A percentile compares a stretch with the other conserved stretches of the same genome.
These are phyloP conservation scores for Saturnispora halmiae DNA, from an alignment of 805 yeast species.

Conservation along the genomic window DNA sequence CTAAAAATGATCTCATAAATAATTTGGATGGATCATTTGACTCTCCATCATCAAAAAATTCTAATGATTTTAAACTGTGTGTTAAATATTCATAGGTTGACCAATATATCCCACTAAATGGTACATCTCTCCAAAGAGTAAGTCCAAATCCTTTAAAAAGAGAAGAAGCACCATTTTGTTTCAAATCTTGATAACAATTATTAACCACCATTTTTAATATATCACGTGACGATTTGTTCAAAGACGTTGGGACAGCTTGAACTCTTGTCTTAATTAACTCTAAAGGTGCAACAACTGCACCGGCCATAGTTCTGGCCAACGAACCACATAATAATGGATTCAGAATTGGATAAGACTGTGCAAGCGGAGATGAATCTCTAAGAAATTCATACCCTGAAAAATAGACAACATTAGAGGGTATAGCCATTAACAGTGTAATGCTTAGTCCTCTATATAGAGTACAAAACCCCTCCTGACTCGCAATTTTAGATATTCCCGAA, in stretches of 20 bases:
- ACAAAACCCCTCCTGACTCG: conserved; percentile 59
- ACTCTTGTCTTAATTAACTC: conserved; percentile 82
- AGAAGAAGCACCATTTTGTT: conserved; percentile 47
- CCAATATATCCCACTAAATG: conserved; percentile 95
- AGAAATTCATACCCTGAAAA: conserved; percentile 88
- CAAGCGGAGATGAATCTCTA: conserved; percentile 62
- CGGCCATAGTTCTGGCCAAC: conserved; percentile 71
- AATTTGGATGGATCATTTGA: conserved; percentile 12
- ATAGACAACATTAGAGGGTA: conserved; percentile 89
- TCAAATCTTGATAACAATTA: conserved; percentile 34
- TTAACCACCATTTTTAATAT: conserved; percentile 38
- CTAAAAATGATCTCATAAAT: conserved; percentile 56
- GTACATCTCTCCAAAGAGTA: conserved; percentile 95
- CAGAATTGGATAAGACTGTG: conserved; percentile 26
- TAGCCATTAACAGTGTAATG: conserved; percentile 74
- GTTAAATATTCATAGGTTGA: conserved; percentile 58
- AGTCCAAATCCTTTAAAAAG: conserved; percentile 79
- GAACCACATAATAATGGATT: conserved; percentile 86
- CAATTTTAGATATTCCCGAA: conserved; percentile 62
- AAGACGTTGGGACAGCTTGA: conserved; percentile 64
- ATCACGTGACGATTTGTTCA: conserved; percentile 28
- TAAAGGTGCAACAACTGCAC: conserved; percentile 77
- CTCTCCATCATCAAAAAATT: conserved; percentile 20
- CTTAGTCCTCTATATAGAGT: conserved; percentile 89
- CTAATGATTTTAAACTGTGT: conserved; percentile 20